Evolutionary conservation across 306 rosid genomes (phyloP).

Genomic region (Pyrus bretschneideri): DNA sequence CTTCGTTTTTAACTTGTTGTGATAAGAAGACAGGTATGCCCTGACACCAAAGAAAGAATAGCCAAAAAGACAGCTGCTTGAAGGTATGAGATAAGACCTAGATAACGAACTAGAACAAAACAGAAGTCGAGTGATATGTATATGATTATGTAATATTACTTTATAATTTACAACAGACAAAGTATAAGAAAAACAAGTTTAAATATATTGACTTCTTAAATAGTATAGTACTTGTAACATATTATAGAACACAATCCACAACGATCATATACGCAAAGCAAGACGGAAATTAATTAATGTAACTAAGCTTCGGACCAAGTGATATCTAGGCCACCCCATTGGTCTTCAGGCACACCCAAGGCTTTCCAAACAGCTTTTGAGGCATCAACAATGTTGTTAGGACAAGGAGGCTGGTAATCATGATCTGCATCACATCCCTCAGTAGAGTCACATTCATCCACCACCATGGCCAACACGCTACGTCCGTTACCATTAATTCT

Average conservation of each 20-base stretch:
- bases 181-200: too few relatives aligned
- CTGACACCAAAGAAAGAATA: too few relatives aligned
- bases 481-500: slow-evolving; percentile 36
- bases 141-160: too few relatives aligned
- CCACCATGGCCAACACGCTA: slow-evolving; percentile 38
- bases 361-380: slow-evolving; percentile 27
- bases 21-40: too few relatives aligned
- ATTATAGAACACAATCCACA: neutral
- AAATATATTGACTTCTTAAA: too few relatives aligned
- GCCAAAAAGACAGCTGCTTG: too few relatives aligned
- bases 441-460: slow-evolving; percentile 55
- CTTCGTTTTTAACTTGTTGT: too few relatives aligned
- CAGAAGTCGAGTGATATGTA: neutral
- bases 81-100: neutral
- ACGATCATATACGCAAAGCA: too few relatives aligned
- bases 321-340: slow-evolving; percentile 11
- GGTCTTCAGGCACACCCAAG: neutral
- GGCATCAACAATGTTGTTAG: slow-evolving; percentile 38
- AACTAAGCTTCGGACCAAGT: slow-evolving; percentile 11
- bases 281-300: neutral
- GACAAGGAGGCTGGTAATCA: slow-evolving; percentile 35
- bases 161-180: too few relatives aligned
- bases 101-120: neutral
- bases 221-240: too few relatives aligned
- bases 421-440: slow-evolving; percentile 37